phyloP scores from a whole-genome alignment of 805 yeast genomes.

The Spathaspora boniae region DNA sequence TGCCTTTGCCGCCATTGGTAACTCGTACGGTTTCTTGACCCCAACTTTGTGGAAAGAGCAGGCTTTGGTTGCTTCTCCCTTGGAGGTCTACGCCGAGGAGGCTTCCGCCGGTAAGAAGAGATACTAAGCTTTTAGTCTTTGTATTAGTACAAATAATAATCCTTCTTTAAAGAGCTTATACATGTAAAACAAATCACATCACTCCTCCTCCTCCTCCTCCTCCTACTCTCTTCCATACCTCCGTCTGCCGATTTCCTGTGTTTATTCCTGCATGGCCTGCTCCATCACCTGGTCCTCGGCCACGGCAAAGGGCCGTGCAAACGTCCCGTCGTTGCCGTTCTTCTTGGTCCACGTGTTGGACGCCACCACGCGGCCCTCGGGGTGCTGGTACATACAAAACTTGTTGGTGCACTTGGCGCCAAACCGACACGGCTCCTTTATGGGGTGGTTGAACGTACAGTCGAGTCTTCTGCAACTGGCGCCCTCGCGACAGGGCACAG shows the following conservation, averaged over 20 bases:
- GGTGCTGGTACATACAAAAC: conserved; percentile 73
- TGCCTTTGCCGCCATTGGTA: conserved; percentile 98
- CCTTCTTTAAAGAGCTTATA: conserved; percentile 1
- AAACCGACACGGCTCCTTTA: conserved; percentile 75
- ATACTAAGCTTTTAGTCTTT: conserved; percentile 46
- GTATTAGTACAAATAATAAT: conserved; percentile 2
- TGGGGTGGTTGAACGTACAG: conserved; percentile 81
- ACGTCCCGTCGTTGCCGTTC: conserved; percentile 30
- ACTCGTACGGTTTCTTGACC: conserved; percentile 99
- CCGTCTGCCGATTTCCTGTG: conserved; percentile 11
- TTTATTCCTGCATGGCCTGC: conserved; percentile 40
- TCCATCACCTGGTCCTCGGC: conserved; percentile 72
- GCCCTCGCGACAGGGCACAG: conserved; percentile 79
- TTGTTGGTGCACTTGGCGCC: conserved; percentile 71
- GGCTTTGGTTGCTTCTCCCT: conserved; percentile 85
- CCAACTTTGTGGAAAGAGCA: conserved; percentile 96
- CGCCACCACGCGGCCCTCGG: conserved; percentile 58
- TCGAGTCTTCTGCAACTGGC: conserved; percentile 72
- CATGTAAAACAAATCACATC: neutral
- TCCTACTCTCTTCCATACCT: conserved; percentile 8
- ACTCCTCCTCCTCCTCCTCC: conserved; percentile 6
- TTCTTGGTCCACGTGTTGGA: conserved; percentile 36
- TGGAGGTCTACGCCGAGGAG: conserved; percentile 90
- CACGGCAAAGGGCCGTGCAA: conserved; percentile 71
- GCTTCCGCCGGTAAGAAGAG: conserved; percentile 72